Conservation (phyloP, 257 asterid genomes). For the Nicotiana tabacum region DNA sequence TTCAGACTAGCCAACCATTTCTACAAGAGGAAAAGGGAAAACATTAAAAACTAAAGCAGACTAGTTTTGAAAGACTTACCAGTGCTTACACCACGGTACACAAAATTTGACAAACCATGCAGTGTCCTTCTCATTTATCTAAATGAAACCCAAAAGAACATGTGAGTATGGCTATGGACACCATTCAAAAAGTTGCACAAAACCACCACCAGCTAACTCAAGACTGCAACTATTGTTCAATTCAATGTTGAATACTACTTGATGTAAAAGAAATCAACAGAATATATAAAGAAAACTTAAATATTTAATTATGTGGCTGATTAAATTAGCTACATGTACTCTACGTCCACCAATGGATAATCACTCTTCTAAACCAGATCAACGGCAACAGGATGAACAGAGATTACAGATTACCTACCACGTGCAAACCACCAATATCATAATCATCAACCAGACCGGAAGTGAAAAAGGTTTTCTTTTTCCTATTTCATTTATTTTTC, state of each 20-base stretch:
- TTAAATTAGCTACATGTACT: neutral
- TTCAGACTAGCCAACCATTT: neutral
- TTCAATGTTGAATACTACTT: neutral
- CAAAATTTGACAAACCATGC: slow-evolving; percentile 97
- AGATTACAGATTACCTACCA: neutral
- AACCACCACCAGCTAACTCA: neutral
- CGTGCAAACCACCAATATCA: neutral
- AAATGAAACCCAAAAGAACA: slow-evolving; percentile 13
- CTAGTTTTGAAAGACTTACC: slow-evolving; percentile 44
- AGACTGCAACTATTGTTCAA: neutral
- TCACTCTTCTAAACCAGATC: neutral
- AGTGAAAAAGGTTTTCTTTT: neutral
- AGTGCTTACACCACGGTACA: slow-evolving; percentile 99
- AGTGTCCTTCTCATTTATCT: slow-evolving; percentile 95
- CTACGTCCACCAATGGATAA: neutral
- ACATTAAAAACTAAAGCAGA: neutral
- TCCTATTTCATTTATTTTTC: neutral
- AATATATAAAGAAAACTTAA: neutral
- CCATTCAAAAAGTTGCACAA: neutral
- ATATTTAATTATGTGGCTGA: neutral
- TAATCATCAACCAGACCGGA: neutral
- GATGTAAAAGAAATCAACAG: neutral
- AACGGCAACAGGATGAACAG: neutral
- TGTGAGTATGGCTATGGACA: neutral
- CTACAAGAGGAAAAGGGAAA: neutral